Base-by-base conservation (phyloP, 768 basidiomycete genomes). In the Pulveroboletus sp. region DNA sequence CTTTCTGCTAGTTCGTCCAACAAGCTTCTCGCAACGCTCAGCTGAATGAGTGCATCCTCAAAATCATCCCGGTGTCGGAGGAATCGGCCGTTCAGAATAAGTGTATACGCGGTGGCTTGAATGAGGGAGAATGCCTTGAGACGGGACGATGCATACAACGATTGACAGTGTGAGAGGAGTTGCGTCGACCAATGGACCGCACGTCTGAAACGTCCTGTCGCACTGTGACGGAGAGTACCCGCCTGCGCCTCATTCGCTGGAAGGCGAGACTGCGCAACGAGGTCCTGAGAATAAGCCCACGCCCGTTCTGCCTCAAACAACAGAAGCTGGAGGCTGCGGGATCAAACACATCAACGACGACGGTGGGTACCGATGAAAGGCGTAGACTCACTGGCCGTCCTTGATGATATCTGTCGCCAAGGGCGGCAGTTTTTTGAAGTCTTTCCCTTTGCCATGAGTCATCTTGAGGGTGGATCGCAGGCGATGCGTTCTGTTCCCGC, bases 221-320 rank as follows among this genome's bases (percentile, higher is more conserved):
- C 82, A 54, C 79, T 84, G 58, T 87, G 84, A 37, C 87, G 79
- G 50, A 87, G 73, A 14, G 83, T 69, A 24, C 76, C 72, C 14
- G 83, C 74, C 13, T 75, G 74, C 19, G 72, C 71, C 39, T 75
- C 66, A 59, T 81, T 80, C 17, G 73, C 71, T 43, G 79, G 76
- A 43, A 75, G 67, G n/a, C 75, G 62, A 17, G 84, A 72, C 40
- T 77, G 70, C 3, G 75, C 63, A 19, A 73, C 65, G 37, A 94
- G 80, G 45, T 90, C 89, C 65, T 94, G 90, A 5, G 93, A 84
- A 67, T 93, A 83, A 1, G 90, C 84, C 84, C 93, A 93, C 25
- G 92, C 90, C 37, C 95, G 83, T 65, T 98, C 95, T 9, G 92
- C 81, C 64, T 97, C 92, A 60, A 94, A 85, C 9, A 97, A 76